Evolutionary conservation across 1,284 basidiomycete species (phyloP), one percentile per base, ranked within the genome.

Genomic region (Boletellus dicymbophilus): DNA sequence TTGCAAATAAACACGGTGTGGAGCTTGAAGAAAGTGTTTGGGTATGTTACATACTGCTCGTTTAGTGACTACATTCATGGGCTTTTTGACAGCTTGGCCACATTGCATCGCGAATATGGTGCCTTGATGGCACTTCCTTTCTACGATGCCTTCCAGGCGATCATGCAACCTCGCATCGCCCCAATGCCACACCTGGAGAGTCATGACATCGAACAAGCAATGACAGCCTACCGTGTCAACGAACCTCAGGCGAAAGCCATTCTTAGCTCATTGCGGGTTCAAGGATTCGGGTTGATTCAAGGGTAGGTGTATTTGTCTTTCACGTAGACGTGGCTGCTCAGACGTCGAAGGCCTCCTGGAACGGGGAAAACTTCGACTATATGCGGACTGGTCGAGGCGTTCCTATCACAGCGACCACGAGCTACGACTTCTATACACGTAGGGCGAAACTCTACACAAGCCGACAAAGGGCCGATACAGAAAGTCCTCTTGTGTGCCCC

Each of bases 321-420:
- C 34, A 37, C 33, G 25, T 51, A 28, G n/a, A 7, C 46, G 37
- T 37, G 46, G 26, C 13, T 34, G 38, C 41, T 51, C 16, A 48
- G 15, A 52, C 37, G 52, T 10, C 31, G 38, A 54, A 53, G 95
- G 42, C 97, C 97, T 25, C 97, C 97, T 1, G 97, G 97, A 57
- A 99, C 97, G 0, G 97, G 97, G 36, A 99, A 99, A 73, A 99
- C 97, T 11, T 98, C 94, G 44, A 99, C 97, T 0, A 99, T 99
- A 57, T 93, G 94, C 60, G 94, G 93, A 18, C 77, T 99, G n/a
- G 89, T 98, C 3, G 88, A 93, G 34, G 83, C 88, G 8, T 95
- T 91, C 64, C 69, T 96, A 33, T 81, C 86, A 1, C 79, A 74
- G 42, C 81, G 88, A 6, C 70, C 76, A 11, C 73, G 72, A 23